Percentiles rank a stretch among this genome's conserved stretches.
Conservation (phyloP, 176 grass and related monocot genomes). For the Ananas comosus region DNA sequence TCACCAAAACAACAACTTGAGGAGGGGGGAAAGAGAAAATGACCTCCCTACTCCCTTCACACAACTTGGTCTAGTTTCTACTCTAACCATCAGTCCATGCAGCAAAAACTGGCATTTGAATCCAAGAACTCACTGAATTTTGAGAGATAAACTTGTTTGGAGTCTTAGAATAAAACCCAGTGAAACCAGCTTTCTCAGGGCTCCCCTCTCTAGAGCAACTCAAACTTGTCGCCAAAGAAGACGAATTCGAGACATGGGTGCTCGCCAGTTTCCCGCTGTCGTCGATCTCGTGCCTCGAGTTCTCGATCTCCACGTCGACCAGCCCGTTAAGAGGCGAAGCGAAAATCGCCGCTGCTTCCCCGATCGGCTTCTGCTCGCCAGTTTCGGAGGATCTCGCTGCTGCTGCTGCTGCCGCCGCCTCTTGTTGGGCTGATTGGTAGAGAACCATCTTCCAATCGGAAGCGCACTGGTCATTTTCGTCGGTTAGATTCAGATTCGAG, state of each 20-base stretch:
- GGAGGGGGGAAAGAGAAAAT: conserved; percentile 1
- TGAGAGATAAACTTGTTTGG: background rate
- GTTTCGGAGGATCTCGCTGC: conserved; percentile 18
- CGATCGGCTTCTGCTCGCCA: conserved; percentile 1
- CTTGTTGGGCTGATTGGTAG: conserved; percentile 34
- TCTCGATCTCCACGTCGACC: conserved; percentile 15
- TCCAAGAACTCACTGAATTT: conserved; percentile 27
- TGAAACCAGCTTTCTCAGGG: conserved; percentile 32
- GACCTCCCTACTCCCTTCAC: background rate
- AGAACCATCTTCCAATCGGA: conserved; percentile 53
- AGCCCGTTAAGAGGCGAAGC: conserved; percentile 22
- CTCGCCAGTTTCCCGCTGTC: conserved; percentile 21
- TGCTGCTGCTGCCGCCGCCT: too few species aligned
- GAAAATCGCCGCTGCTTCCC: background rate
- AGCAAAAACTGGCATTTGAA: conserved; percentile 62
- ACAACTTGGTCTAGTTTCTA: background rate
- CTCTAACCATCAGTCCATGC: conserved; percentile 58
- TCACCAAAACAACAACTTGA: conserved; percentile 10
- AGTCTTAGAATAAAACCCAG: conserved; percentile 36
- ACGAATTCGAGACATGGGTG: conserved; percentile 54
- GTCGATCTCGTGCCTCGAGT: conserved; percentile 10
- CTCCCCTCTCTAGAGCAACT: conserved; percentile 70
- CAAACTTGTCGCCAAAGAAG: conserved; percentile 66
- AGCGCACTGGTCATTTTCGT: conserved; percentile 6
- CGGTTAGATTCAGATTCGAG: conserved; percentile 8